Evolutionary conservation across 768 basidiomycete species (phyloP), one percentile per base, ranked within the genome.

Genomic region (Collybia mongolica): DNA sequence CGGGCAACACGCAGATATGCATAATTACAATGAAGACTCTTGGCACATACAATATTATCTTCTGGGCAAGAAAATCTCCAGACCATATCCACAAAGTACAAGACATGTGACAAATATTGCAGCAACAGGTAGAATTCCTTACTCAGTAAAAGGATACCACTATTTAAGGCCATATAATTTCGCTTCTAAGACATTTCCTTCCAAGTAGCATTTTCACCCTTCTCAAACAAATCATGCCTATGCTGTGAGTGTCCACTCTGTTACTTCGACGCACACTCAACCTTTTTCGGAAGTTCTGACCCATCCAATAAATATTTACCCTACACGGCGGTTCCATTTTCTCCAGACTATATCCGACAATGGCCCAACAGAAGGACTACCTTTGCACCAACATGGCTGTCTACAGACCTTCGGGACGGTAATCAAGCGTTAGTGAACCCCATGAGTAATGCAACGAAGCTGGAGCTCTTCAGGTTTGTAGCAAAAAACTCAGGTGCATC

Each of bases 341-440:
- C 64, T 17, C 9, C 56, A n/a, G 47, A 51, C 44, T 77, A 79
- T 28, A 70, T 76, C 55, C 78, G 90, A 44, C 78, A 78, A 67
- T 92, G 90, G 90, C 90, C 90, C 3, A 74, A 79, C 39, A 77
- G 80, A 63, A 75, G 76, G 43, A 81, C 81, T 49, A 71, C 73
- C 32, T 72, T 73, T 50, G 74, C 87, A 6, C 90, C 90, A n/a
- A 82, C 84, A 48, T 92, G 90, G 90, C 75, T 90, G 45, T 88
- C 86, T 18, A 90, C 88, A 9, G 90, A 92, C 69, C 77, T 92
- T 39, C 77, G 90, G 37, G 90, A 92, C 68, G 90, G 90, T 17
- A 92, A 92, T 64, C 90, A 92, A 67, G 81, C 84, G 51, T 80
- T 91, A 22, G 86, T 86, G 19, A 90, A 90, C 59, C 90, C 90